Percentiles rank a stretch among this genome's conserved stretches.
Conservation (phyloP, 208 protist species). For the Trypanosoma scelopori region DNA sequence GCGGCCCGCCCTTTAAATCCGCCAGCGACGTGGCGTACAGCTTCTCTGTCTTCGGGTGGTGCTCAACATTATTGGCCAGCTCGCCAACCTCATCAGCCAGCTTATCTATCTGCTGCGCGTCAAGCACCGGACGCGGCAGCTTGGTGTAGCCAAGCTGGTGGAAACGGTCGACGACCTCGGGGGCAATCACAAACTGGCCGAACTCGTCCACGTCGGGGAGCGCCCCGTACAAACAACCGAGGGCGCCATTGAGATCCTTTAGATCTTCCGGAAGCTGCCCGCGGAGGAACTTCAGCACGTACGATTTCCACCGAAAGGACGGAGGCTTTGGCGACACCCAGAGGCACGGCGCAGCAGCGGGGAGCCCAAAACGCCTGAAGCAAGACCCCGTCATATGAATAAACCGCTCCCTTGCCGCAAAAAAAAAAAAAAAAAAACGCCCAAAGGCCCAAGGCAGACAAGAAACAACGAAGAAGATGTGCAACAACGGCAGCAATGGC, state of each 20-base stretch:
- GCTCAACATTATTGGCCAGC: slow-evolving; percentile 83
- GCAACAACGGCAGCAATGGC: not conserved
- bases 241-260: slow-evolving; percentile 78
- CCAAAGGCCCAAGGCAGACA: not conserved
- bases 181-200: slow-evolving; percentile 69
- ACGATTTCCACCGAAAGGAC: slow-evolving; percentile 52
- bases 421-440: no score
- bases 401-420: not conserved
- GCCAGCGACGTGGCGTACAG: slow-evolving; percentile 83
- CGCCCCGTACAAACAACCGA: slow-evolving; percentile 80
- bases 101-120: slow-evolving; percentile 71
- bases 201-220: slow-evolving; percentile 88
- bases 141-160: slow-evolving; percentile 82
- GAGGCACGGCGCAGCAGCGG: not conserved
- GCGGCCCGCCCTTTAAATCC: slow-evolving; percentile 64
- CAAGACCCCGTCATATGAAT: not conserved
- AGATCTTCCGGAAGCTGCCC: slow-evolving; percentile 77
- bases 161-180: slow-evolving; percentile 61
- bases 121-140: slow-evolving; percentile 60
- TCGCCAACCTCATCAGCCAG: slow-evolving; percentile 80
- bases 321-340: not conserved
- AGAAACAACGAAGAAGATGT: slow-evolving; percentile 18
- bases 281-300: slow-evolving; percentile 78
- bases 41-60: slow-evolving; percentile 77
- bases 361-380: slow-evolving; percentile 6